Percentiles rank a stretch among this genome's conserved stretches.
Evolutionary conservation across 306 rosid species (phyloP).

Genomic region (Chamaecrista fasciculata): DNA sequence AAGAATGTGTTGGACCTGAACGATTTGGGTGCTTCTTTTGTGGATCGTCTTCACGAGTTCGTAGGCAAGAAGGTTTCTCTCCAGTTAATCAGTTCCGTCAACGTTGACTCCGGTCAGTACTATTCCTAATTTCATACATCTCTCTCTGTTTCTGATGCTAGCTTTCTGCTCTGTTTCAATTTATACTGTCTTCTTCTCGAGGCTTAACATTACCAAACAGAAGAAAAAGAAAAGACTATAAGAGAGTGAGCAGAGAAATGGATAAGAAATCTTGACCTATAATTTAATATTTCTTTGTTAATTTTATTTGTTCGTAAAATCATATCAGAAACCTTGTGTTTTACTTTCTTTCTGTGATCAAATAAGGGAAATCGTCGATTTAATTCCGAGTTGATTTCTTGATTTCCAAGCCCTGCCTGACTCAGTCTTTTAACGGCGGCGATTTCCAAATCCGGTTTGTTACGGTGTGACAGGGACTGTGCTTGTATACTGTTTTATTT

Average conservation of each 20-base stretch:
- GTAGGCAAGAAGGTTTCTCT: conserved; percentile 54
- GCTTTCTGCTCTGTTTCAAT: background rate
- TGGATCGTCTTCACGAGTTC: conserved; percentile 61
- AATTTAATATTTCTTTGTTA: background rate
- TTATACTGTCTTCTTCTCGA: too few species aligned
- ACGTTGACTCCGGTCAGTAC: conserved; percentile 44
- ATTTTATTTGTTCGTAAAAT: too few species aligned
- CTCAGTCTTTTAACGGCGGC: background rate
- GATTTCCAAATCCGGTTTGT: too few species aligned
- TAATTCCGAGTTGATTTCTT: background rate
- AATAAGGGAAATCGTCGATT: background rate
- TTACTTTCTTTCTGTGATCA: background rate
- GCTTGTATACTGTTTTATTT: background rate
- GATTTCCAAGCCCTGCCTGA: background rate
- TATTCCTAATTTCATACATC: background rate
- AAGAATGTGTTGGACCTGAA: conserved; percentile 72
- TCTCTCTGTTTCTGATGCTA: background rate
- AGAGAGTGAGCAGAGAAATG: background rate
- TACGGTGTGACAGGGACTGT: too few species aligned
- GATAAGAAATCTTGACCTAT: background rate
- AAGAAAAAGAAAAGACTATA: too few species aligned
- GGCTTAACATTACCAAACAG: too few species aligned
- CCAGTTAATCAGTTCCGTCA: conserved; percentile 54
- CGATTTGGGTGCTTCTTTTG: conserved; percentile 49
- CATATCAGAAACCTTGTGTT: too few species aligned